phyloP scores from a whole-genome alignment of 495 filamentous ascomycete species.

The Aspergillus olivimuriae region DNA sequence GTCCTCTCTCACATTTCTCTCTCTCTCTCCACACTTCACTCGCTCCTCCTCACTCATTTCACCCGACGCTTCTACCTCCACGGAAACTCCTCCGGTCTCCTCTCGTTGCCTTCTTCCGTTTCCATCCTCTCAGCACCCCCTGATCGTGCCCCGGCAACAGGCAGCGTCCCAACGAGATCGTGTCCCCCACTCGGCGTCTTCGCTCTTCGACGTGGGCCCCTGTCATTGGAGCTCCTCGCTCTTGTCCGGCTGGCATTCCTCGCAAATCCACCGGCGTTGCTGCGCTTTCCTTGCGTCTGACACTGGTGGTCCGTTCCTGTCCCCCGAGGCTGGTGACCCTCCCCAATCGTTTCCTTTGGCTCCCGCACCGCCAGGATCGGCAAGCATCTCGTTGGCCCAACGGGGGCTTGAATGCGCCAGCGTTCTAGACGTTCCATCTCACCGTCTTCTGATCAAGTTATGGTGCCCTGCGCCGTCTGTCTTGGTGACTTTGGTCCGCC shows the following conservation, averaged over 20 bases:
- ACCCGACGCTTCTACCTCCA: not conserved
- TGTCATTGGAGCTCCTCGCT: constrained; percentile 38
- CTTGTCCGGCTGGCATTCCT: too few species aligned
- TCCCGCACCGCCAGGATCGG: too few species aligned
- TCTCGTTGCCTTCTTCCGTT: not conserved
- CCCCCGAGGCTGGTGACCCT: too few species aligned
- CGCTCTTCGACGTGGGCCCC: constrained; percentile 34
- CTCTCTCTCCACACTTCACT: constrained; percentile 1
- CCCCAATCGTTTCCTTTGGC: too few species aligned
- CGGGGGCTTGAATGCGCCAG: constrained; percentile 8
- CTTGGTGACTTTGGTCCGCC: constrained; percentile 5
- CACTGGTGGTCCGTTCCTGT: not conserved
- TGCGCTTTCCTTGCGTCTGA: constrained; percentile 7
- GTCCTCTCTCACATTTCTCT: not conserved
- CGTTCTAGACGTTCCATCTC: constrained; percentile 35
- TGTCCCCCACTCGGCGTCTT: constrained; percentile 9
- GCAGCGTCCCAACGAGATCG: constrained; percentile 8
- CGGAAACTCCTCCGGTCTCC: not conserved
- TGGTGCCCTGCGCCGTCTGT: constrained; percentile 14
- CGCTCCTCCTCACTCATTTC: constrained; percentile 8
- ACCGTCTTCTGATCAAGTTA: constrained; percentile 16
- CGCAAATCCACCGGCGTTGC: too few species aligned
- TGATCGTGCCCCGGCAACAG: not conserved
- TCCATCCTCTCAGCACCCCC: not conserved
- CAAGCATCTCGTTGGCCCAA: constrained; percentile 9